A percentile compares a stretch with the other conserved stretches of the same genome.
These are phyloP conservation scores for Candida berthetii DNA, from an alignment of 805 yeast genomes.

Conservation along the genomic window DNA sequence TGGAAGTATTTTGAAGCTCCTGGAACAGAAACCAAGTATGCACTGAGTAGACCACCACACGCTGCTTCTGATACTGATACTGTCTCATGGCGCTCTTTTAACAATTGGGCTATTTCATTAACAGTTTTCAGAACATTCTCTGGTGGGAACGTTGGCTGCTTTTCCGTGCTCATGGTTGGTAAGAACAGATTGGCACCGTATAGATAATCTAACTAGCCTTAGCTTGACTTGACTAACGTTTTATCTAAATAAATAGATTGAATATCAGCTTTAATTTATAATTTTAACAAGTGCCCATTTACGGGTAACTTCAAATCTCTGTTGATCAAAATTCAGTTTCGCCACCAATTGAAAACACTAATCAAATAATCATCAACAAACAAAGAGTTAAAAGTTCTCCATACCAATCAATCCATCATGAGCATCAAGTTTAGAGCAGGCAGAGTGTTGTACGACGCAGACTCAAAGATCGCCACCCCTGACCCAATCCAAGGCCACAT, in stretches of 20 bases:
- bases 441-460: conserved; percentile 56
- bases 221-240: too few relatives aligned
- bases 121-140: conserved; percentile 44
- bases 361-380: too few relatives aligned
- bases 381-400: too few relatives aligned
- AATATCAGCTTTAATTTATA: too few relatives aligned
- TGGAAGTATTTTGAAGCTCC: conserved; percentile 82
- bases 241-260: too few relatives aligned
- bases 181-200: too few relatives aligned
- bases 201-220: too few relatives aligned
- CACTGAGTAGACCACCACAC: conserved; percentile 81
- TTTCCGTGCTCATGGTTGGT: not conserved
- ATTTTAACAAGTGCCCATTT: too few relatives aligned
- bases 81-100: conserved; percentile 51
- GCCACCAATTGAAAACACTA: too few relatives aligned
- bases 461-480: conserved; percentile 62
- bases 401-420: conserved; percentile 34
- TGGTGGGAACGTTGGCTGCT: conserved; percentile 47
- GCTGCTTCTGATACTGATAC: conserved; percentile 84
- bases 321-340: too few relatives aligned
- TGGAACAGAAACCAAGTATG: conserved; percentile 74
- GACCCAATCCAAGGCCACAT: conserved; percentile 62
- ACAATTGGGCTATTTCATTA: conserved; percentile 46
- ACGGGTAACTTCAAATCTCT: too few relatives aligned
- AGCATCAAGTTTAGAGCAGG: conserved; percentile 70